Base-by-base conservation (phyloP, 2,329 filamentous ascomycete genomes). In the Trichothecium roseum region DNA sequence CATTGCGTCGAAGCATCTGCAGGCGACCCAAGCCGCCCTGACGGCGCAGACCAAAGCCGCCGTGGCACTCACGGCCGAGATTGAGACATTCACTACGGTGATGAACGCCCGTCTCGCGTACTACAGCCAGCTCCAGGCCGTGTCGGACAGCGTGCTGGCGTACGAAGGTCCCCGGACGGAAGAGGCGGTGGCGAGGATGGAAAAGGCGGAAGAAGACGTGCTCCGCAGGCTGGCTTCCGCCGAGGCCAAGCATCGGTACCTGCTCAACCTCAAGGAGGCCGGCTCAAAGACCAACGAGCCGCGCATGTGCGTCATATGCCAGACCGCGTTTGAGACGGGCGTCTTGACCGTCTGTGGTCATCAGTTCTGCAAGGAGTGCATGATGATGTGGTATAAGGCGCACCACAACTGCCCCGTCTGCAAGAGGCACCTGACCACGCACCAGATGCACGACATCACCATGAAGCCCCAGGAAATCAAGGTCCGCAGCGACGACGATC, bases 91-190 rank as follows among this genome's bases (percentile, higher is more conserved):
- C 53, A 81, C 77, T 18, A 66, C 69, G 13, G 76, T 81, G 0
- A 88, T 94, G 76, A 96, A 96, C 49, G 69, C 78, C 27, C 79
- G 91, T 12, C 61, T 95, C 1, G 86, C 91, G 38, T 96, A 87
- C 52, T 96, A 96, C 52, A 78, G 81, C 5, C 87, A 95, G 50
- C 68, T 96, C 9, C 91, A 96, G 52, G 73, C 76, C 18, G 78
- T 96, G n/a, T 95, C 88, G 0, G 89, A 96, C 51, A 84, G 77
- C 14, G 85, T 96, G 0, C 72, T 74, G 5, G 79, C 82, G 1
- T 84, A 83, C 37, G 79, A 86, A 38, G 78, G 81, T 9, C 48
- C 73, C 10, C 64, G 63, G 3, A 62, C 80, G 9, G 70, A 82
- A 30, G 54, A 62, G 9, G 48, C 46, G 6, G 60, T 74, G 17